A percentile compares a stretch with the other conserved stretches of the same genome.
phyloP scores from a whole-genome alignment of 2,329 filamentous ascomycete species.

The Penicillium sp. region DNA sequence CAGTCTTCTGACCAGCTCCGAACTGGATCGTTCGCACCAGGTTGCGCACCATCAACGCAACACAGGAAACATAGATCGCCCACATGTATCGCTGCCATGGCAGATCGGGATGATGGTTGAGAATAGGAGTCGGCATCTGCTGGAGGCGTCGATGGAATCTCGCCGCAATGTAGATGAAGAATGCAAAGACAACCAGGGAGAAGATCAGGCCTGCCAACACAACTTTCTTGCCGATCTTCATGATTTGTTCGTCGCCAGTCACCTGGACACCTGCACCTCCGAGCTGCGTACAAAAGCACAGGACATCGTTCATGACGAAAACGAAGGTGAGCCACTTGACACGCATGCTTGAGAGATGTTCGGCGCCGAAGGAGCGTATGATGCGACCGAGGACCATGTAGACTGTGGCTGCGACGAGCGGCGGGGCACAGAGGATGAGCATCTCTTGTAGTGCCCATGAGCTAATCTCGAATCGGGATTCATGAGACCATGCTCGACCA shows the following conservation, averaged over 20 bases:
- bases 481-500: slow-evolving; percentile 37
- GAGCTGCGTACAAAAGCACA: slow-evolving; percentile 38
- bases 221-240: slow-evolving; percentile 27
- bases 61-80: slow-evolving; percentile 29
- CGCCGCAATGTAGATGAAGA: slow-evolving; percentile 29
- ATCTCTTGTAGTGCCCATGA: slow-evolving; percentile 43
- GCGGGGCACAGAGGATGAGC: slow-evolving; percentile 43
- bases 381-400: slow-evolving; percentile 47
- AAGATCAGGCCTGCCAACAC: slow-evolving; percentile 34
- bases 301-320: slow-evolving; percentile 40
- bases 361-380: slow-evolving; percentile 38
- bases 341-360: slow-evolving; percentile 38
- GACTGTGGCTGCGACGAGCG: slow-evolving; percentile 40
- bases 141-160: slow-evolving; percentile 26
- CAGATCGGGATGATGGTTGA: slow-evolving; percentile 15
- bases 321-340: slow-evolving; percentile 40
- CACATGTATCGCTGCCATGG: slow-evolving; percentile 32
- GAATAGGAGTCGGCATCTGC: slow-evolving; percentile 17
- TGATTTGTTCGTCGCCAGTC: slow-evolving; percentile 21
- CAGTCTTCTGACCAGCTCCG: slow-evolving; percentile 12
- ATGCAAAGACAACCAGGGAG: slow-evolving; percentile 29
- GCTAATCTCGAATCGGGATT: slow-evolving; percentile 23
- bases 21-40: slow-evolving; percentile 34
- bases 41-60: slow-evolving; percentile 30
- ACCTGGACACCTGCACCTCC: slow-evolving; percentile 34